Conservation (phyloP, 257 asterid genomes). For the Cordia subcordata region DNA sequence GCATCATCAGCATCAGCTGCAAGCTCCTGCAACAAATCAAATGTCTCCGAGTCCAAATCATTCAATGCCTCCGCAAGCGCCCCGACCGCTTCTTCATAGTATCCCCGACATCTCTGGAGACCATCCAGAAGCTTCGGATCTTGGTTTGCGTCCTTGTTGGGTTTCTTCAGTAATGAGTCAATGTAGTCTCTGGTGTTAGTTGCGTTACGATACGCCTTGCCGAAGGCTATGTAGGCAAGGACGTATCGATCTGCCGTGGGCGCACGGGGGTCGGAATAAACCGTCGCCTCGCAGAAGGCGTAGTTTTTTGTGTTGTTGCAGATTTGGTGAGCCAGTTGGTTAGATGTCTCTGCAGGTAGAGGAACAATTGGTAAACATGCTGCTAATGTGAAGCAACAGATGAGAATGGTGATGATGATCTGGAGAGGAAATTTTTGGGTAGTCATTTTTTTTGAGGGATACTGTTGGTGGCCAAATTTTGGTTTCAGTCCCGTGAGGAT, state of each 20-base stretch:
- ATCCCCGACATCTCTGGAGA: conserved; percentile 13
- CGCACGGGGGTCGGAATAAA: conserved; percentile 34
- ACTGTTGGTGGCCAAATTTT: not conserved
- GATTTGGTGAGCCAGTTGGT: conserved; percentile 19
- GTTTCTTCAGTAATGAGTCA: not conserved
- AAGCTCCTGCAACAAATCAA: conserved; percentile 8
- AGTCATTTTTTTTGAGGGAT: conserved; percentile 8
- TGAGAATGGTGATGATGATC: not conserved
- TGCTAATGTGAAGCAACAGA: not conserved
- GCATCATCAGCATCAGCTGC: conserved; percentile 3
- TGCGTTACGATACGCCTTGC: conserved; percentile 18
- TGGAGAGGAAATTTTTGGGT: not conserved
- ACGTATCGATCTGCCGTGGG: conserved; percentile 17
- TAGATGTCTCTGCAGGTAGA: not conserved
- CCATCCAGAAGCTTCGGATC: not conserved
- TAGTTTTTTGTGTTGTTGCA: conserved; percentile 29
- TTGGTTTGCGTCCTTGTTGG: not conserved
- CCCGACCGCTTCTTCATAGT: conserved; percentile 15
- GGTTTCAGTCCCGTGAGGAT: too few species aligned
- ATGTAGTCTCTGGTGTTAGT: conserved; percentile 16
- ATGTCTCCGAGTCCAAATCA: conserved; percentile 31
- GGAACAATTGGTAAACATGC: not conserved
- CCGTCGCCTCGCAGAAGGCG: conserved; percentile 24
- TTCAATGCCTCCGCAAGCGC: conserved; percentile 5
- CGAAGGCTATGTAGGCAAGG: conserved; percentile 22